phyloP scores from a whole-genome alignment of 345 rosid species.

The Gossypium thurberi region DNA sequence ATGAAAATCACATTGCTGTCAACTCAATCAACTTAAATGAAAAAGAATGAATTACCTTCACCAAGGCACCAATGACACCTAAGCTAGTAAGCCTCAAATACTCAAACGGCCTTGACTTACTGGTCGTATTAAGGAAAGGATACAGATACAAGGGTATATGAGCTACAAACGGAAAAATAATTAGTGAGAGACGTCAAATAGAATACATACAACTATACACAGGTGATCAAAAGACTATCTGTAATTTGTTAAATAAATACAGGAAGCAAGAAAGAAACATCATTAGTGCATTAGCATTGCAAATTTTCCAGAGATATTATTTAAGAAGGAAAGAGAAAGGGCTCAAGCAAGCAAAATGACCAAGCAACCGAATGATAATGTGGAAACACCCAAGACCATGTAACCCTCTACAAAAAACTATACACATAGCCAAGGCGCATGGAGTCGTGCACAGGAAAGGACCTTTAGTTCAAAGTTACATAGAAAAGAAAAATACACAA shows the following conservation, averaged over 20 bases:
- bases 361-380: background rate
- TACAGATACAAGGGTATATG: conserved; percentile 90
- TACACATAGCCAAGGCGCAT: background rate
- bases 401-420: background rate
- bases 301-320: background rate
- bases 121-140: conserved; percentile 89
- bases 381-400: background rate
- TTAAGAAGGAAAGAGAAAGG: background rate
- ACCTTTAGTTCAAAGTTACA: background rate
- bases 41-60: conserved; percentile 55
- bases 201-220: background rate
- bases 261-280: background rate
- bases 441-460: background rate
- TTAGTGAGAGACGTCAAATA: conserved; percentile 1
- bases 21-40: conserved; percentile 1
- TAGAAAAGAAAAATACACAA: background rate
- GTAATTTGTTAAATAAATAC: background rate
- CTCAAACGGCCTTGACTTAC: conserved; percentile 95
- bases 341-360: background rate
- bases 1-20: background rate
- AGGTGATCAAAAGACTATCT: background rate
- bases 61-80: conserved; percentile 99
- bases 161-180: conserved; percentile 44
- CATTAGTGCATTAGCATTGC: background rate
- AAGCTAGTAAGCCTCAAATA: conserved; percentile 92